Evolutionary conservation across 164 flowering plant genomes (phyloP).

Genomic region (Berberis thunbergii): DNA sequence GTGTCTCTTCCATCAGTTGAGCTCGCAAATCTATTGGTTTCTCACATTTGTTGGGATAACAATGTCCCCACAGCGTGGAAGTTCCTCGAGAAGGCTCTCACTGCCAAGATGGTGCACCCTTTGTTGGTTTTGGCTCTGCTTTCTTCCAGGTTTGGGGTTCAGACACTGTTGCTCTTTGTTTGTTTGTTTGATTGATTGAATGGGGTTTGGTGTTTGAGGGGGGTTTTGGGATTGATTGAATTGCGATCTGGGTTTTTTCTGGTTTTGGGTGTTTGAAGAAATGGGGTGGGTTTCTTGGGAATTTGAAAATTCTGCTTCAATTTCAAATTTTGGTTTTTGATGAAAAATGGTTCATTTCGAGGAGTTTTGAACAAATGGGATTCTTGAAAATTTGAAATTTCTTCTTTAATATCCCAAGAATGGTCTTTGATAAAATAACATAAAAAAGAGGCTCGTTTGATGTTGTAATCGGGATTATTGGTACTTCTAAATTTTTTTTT

Average conservation of each 20-base stretch:
- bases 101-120: slow-evolving; percentile 55
- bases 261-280: not conserved
- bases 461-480: too few species aligned
- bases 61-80: slow-evolving; percentile 84
- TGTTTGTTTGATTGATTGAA: not conserved
- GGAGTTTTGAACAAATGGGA: not conserved
- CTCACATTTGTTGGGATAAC: slow-evolving; percentile 86
- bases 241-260: not conserved
- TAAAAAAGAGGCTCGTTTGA: too few species aligned
- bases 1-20: slow-evolving; percentile 60
- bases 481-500: too few species aligned
- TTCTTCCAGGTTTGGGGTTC: slow-evolving; percentile 26
- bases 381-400: too few species aligned
- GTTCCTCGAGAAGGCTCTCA: slow-evolving; percentile 67
- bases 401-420: too few species aligned
- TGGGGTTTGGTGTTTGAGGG: slow-evolving; percentile 1
- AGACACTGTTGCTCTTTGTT: not conserved
- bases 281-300: not conserved
- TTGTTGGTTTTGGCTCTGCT: slow-evolving; percentile 72
- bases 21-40: slow-evolving; percentile 58
- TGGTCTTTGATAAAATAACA: too few species aligned
- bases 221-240: not conserved
- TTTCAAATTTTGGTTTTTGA: not conserved
- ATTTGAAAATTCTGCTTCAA: not conserved
- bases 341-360: not conserved